These are phyloP conservation scores for Ustilago curta DNA, from an alignment of 1,284 basidiomycete genomes.

Conservation along the genomic window DNA sequence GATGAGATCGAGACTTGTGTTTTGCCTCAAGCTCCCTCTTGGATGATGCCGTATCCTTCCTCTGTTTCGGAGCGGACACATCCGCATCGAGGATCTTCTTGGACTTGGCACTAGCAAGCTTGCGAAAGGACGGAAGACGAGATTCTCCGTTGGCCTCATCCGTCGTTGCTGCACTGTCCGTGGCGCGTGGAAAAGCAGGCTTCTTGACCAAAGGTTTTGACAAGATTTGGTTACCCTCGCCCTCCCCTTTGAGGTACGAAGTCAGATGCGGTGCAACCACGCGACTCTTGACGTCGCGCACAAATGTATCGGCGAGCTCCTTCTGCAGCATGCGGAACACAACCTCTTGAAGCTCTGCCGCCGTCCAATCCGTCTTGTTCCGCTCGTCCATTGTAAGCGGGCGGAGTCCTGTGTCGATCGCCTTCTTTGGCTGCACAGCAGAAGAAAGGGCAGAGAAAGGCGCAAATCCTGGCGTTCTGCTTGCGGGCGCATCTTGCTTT, in stretches of 20 bases:
- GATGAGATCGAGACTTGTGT: slow-evolving; percentile 15
- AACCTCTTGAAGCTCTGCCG: slow-evolving; percentile 75
- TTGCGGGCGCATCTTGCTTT: not conserved
- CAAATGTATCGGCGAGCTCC: slow-evolving; percentile 76
- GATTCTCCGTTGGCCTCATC: slow-evolving; percentile 12
- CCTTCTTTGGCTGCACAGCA: slow-evolving; percentile 7
- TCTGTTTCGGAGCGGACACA: slow-evolving; percentile 4
- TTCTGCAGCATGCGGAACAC: slow-evolving; percentile 76
- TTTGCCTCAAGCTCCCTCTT: slow-evolving; percentile 7
- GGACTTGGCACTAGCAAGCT: slow-evolving; percentile 9
- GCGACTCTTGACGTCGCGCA: slow-evolving; percentile 79
- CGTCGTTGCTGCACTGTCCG: slow-evolving; percentile 4
- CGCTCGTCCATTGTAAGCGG: slow-evolving; percentile 34
- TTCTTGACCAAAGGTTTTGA: slow-evolving; percentile 30
- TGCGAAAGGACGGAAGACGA: slow-evolving; percentile 55
- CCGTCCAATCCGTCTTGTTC: slow-evolving; percentile 73
- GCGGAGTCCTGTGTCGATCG: slow-evolving; percentile 31
- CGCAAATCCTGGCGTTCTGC: not conserved
- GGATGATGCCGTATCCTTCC: not conserved
- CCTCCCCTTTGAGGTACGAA: slow-evolving; percentile 73
- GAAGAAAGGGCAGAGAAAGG: not conserved
- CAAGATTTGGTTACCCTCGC: slow-evolving; percentile 69
- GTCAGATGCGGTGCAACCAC: slow-evolving; percentile 76
- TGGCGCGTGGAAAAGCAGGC: not conserved
- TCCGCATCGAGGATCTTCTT: slow-evolving; percentile 15